Evolutionary conservation across 2,329 filamentous ascomycete species (phyloP).

Genomic region (Paradendryphiella salina): DNA sequence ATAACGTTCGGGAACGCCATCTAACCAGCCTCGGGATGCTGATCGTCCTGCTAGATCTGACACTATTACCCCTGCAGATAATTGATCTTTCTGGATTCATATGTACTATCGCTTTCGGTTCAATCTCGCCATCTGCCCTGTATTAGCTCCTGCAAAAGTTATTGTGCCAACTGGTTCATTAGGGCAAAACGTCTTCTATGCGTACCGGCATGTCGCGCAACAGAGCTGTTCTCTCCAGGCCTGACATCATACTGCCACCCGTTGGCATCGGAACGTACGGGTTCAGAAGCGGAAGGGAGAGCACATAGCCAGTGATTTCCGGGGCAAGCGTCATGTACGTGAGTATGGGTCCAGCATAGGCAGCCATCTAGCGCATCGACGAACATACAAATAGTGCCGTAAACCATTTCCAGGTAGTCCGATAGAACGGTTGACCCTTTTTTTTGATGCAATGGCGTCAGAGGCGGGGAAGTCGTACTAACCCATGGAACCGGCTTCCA

Average conservation of each 20-base stretch:
- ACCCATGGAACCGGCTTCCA: constrained; percentile 10
- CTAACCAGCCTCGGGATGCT: not conserved
- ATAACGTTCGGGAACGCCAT: not conserved
- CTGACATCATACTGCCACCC: constrained; percentile 5
- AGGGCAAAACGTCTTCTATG: constrained; percentile 36
- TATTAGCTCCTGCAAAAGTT: constrained; percentile 29
- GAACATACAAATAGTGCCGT: constrained; percentile 27
- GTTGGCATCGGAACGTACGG: constrained; percentile 8
- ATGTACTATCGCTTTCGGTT: constrained; percentile 31
- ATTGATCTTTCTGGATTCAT: constrained; percentile 1
- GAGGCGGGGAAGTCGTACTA: too few relatives aligned
- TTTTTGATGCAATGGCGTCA: not conserved
- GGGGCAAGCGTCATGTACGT: constrained; percentile 36
- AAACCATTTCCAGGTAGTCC: constrained; percentile 36
- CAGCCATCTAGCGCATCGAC: constrained; percentile 29
- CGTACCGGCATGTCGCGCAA: constrained; percentile 30
- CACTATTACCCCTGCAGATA: too few relatives aligned
- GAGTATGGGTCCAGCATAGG: constrained; percentile 31
- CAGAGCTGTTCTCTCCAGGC: constrained; percentile 26
- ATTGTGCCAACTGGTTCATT: constrained; percentile 35
- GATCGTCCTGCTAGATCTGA: not conserved
- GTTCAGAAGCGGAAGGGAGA: constrained; percentile 21
- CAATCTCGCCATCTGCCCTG: constrained; percentile 21
- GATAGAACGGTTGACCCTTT: constrained; percentile 17
- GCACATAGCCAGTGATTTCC: constrained; percentile 28